A percentile compares a stretch with the other conserved stretches of the same genome.
These are phyloP conservation scores for Sequoia sempervirens DNA, from an alignment of 75 land plant species.

Conservation along the genomic window DNA sequence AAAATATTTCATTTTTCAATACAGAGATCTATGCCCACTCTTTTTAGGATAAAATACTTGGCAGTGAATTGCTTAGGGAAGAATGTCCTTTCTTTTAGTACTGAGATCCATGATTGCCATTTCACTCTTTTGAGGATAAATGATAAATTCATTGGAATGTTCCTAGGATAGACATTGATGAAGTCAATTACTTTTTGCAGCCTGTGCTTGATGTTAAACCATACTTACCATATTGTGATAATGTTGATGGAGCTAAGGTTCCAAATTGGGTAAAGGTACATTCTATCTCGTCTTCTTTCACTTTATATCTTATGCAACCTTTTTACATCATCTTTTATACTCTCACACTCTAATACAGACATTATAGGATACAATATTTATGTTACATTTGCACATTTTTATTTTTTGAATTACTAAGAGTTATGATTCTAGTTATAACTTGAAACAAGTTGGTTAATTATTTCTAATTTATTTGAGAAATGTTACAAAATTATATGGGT, in stretches of 20 bases:
- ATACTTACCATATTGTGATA: slow-evolving; percentile 90
- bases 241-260: slow-evolving; percentile 58
- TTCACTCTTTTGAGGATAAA: background rate
- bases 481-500: background rate
- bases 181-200: slow-evolving; percentile 34
- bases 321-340: background rate
- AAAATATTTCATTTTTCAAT: background rate
- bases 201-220: slow-evolving; percentile 98
- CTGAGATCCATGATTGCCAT: background rate
- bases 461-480: background rate
- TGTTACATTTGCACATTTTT: background rate
- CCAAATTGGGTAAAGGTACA: slow-evolving; percentile 90
- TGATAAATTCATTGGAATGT: background rate
- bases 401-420: background rate
- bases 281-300: background rate
- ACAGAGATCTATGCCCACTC: background rate
- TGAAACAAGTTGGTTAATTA: background rate
- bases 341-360: background rate
- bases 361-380: background rate
- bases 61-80: background rate
- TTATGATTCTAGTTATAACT: background rate
- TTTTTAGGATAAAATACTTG: background rate
- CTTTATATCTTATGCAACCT: background rate
- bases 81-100: background rate
- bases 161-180: background rate